phyloP scores from a whole-genome alignment of 192 early-diverging fungal genomes.

The Glomus cerebriforme region DNA sequence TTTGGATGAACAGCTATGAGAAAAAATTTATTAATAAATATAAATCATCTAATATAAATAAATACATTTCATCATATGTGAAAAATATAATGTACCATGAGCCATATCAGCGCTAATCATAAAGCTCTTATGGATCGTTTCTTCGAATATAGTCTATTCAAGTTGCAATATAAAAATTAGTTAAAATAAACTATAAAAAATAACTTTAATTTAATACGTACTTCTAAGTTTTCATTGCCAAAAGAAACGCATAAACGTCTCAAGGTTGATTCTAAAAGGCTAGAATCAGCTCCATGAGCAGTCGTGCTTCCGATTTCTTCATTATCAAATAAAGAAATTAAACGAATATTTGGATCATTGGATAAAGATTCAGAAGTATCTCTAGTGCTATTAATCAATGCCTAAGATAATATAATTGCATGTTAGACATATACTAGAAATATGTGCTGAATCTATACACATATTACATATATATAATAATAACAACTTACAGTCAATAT shows the following conservation, averaged over 20 bases:
- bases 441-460: background rate
- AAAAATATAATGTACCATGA: conserved; percentile 48
- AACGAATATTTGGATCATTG: conserved; percentile 74
- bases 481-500: conserved; percentile 27
- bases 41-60: background rate
- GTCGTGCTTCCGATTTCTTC: conserved; percentile 94
- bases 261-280: conserved; percentile 75
- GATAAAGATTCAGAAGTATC: conserved; percentile 40
- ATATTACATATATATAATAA: background rate
- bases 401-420: background rate
- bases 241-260: conserved; percentile 51
- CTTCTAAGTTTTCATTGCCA: too few relatives aligned
- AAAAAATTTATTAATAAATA: background rate
- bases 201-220: too few relatives aligned
- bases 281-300: conserved; percentile 93
- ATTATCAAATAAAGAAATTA: conserved; percentile 95
- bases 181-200: background rate
- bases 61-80: background rate
- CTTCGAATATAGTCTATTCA: conserved; percentile 71
- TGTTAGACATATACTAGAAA: too few relatives aligned
- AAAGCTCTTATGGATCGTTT: conserved; percentile 80
- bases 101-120: conserved; percentile 95
- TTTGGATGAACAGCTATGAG: conserved; percentile 64
- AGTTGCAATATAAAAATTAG: background rate
- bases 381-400: conserved; percentile 58